Percentiles rank a stretch among this genome's conserved stretches.
phyloP scores from a whole-genome alignment of 164 flowering plant species.

The Kingdonia uniflora region DNA sequence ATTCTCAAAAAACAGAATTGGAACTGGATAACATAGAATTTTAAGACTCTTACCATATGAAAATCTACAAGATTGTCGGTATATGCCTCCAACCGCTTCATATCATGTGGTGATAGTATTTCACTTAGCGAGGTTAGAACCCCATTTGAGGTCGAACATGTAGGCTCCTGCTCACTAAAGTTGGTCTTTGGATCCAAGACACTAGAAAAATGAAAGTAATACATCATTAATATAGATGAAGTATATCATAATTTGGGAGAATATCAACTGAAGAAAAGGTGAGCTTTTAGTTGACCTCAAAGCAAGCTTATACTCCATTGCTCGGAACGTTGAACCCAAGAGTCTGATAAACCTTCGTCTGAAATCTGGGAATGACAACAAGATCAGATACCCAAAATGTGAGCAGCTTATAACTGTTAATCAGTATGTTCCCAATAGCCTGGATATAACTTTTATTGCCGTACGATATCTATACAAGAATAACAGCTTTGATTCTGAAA shows the following conservation, averaged over 20 bases:
- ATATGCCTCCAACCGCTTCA: slow-evolving; percentile 69
- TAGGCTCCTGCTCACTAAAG: slow-evolving; percentile 33
- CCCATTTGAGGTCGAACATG: slow-evolving; percentile 24
- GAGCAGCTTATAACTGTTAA: too few relatives aligned
- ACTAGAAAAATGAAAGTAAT: slow-evolving; percentile 27
- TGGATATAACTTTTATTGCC: too few relatives aligned
- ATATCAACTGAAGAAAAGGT: too few relatives aligned
- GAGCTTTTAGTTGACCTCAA: slow-evolving; percentile 47
- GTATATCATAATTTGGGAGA: slow-evolving; percentile 5
- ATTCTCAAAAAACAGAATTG: too few relatives aligned
- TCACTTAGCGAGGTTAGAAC: slow-evolving; percentile 23
- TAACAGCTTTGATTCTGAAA: too few relatives aligned
- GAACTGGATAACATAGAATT: too few relatives aligned
- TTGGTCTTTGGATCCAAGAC: slow-evolving; percentile 74
- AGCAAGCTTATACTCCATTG: slow-evolving; percentile 76
- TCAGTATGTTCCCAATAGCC: too few relatives aligned
- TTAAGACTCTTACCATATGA: slow-evolving; percentile 56
- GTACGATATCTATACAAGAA: too few relatives aligned
- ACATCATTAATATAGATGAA: not conserved
- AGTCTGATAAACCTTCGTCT: slow-evolving; percentile 43
- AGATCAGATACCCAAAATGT: not conserved
- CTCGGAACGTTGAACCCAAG: slow-evolving; percentile 34
- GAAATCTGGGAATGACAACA: slow-evolving; percentile 41
- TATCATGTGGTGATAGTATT: slow-evolving; percentile 45
- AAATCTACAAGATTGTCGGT: slow-evolving; percentile 52